phyloP scores from a whole-genome alignment of 176 grass and related monocot genomes.

The Dendrocalamus sinicus region DNA sequence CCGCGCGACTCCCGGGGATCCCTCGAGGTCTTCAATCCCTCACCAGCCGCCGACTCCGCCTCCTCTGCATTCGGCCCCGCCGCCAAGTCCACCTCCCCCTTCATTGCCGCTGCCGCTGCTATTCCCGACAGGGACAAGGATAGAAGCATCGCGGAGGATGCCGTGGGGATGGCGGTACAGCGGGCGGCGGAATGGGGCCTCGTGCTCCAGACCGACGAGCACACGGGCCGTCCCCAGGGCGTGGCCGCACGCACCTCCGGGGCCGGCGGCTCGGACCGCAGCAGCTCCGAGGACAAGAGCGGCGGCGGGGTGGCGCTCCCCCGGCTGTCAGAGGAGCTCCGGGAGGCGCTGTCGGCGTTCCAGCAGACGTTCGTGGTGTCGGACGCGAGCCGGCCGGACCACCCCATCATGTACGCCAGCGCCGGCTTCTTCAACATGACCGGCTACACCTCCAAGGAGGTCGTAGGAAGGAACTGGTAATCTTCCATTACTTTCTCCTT shows the following conservation, averaged over 20 bases:
- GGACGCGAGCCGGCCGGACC: slow-evolving; percentile 80
- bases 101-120: neutral
- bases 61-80: slow-evolving; percentile 13
- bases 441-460: slow-evolving; percentile 69
- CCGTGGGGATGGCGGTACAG: slow-evolving; percentile 55
- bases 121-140: neutral
- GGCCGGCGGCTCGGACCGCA: slow-evolving; percentile 20
- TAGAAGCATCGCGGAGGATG: neutral
- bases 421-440: slow-evolving; percentile 93
- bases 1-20: slow-evolving; percentile 81
- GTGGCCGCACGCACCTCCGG: slow-evolving; percentile 60
- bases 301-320: slow-evolving; percentile 41
- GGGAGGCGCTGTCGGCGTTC: slow-evolving; percentile 76
- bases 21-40: slow-evolving; percentile 84
- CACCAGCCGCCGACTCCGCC: neutral
- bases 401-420: slow-evolving; percentile 93
- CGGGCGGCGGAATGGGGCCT: slow-evolving; percentile 89
- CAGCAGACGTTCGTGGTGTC: slow-evolving; percentile 99
- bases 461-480: slow-evolving; percentile 84
- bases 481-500: neutral
- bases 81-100: slow-evolving; percentile 26
- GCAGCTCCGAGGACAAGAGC: slow-evolving; percentile 24
- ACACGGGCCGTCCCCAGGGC: slow-evolving; percentile 69
- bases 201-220: slow-evolving; percentile 78
- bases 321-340: slow-evolving; percentile 86